phyloP scores from a whole-genome alignment of 345 rosid species.

The Lenwebbia sp. region DNA sequence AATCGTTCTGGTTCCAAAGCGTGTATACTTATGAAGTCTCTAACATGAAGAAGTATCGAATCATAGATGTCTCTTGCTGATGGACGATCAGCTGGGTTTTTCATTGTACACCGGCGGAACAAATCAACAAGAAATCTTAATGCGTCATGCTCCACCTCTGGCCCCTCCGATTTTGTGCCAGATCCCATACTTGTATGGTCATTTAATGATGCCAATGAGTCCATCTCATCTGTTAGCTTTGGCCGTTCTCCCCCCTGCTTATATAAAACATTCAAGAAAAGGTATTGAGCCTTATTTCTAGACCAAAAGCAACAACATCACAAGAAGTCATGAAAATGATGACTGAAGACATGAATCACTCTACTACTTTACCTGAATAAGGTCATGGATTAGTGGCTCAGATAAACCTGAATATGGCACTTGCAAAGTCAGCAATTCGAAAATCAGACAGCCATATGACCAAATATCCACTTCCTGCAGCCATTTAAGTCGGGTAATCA shows the following conservation, averaged over 20 bases:
- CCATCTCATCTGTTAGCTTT: conserved; percentile 44
- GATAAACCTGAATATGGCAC: conserved; percentile 55
- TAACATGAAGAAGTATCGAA: conserved; percentile 20
- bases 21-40: not conserved
- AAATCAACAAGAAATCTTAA: conserved; percentile 60
- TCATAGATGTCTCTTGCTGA: conserved; percentile 49
- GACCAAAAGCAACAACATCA: not conserved
- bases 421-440: conserved; percentile 76
- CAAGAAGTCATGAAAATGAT: not conserved
- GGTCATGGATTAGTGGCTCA: conserved; percentile 57
- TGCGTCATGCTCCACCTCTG: conserved; percentile 33
- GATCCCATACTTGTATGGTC: conserved; percentile 15
- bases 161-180: conserved; percentile 16
- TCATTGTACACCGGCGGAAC: conserved; percentile 57
- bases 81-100: conserved; percentile 58
- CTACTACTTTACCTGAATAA: conserved; percentile 42
- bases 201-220: conserved; percentile 23
- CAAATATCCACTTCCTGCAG: conserved; percentile 94
- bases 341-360: not conserved
- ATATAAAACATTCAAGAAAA: not conserved
- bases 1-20: not conserved
- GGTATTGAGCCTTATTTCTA: not conserved
- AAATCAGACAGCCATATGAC: conserved; percentile 90
- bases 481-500: not conserved
- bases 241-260: conserved; percentile 76